These are phyloP conservation scores for Prosopis cineraria DNA, from an alignment of 306 rosid genomes.

Conservation along the genomic window DNA sequence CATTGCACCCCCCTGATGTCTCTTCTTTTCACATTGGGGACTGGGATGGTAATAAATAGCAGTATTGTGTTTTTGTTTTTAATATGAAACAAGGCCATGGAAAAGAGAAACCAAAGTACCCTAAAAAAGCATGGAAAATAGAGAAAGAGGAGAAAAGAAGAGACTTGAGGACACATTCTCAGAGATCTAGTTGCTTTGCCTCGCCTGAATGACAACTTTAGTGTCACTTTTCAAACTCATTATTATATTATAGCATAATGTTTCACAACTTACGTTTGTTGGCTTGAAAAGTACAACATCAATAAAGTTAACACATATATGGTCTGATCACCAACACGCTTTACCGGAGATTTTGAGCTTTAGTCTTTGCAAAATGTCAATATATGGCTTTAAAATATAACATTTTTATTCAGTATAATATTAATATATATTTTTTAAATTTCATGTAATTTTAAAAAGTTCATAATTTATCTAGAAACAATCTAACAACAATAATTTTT, in stretches of 20 bases:
- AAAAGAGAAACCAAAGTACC: slow-evolving; percentile 52
- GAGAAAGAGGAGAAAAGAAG: slow-evolving; percentile 46
- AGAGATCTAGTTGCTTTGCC: slow-evolving; percentile 53
- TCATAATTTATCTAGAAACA: no score
- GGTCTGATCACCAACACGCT: neutral
- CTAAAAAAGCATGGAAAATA: slow-evolving; percentile 61
- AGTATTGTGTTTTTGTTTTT: slow-evolving; percentile 4
- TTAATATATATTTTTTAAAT: no score
- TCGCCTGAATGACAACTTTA: slow-evolving; percentile 54
- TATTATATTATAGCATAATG: neutral
- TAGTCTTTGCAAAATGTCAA: no score
- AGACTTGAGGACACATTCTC: slow-evolving; percentile 50
- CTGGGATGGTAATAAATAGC: slow-evolving; percentile 11
- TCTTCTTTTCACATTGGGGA: neutral
- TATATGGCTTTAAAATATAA: no score
- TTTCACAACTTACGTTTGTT: neutral
- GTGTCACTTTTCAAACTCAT: slow-evolving; percentile 57
- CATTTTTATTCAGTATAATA: no score
- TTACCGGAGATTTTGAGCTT: no score
- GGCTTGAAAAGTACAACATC: neutral
- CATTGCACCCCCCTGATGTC: neutral
- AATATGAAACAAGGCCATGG: slow-evolving; percentile 32
- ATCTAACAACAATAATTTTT: no score
- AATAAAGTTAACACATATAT: neutral
- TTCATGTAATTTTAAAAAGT: no score